phyloP scores from a whole-genome alignment of 192 early-diverging fungal species.

The Haplosporangium gracile region DNA sequence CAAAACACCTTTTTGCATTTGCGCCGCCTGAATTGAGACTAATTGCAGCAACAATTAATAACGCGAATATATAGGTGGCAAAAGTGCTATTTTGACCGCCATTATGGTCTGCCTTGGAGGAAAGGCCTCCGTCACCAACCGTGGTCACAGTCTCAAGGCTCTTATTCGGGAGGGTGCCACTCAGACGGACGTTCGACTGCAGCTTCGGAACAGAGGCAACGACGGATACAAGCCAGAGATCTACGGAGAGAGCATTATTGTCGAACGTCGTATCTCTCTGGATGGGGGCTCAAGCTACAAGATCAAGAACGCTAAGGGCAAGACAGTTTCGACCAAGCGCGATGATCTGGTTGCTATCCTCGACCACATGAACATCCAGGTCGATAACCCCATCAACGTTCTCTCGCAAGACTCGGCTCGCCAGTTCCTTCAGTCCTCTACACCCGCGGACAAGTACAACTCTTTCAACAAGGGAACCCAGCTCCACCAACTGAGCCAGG shows the following conservation, averaged over 20 bases:
- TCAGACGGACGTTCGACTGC: conserved; percentile 76
- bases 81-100: conserved; percentile 94
- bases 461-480: conserved; percentile 93
- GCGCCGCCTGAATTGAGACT: neutral
- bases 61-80: conserved; percentile 74
- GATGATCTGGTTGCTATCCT: conserved; percentile 87
- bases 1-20: neutral
- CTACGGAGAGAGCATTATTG: conserved; percentile 85
- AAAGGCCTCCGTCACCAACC: conserved; percentile 88
- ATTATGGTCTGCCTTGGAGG: conserved; percentile 94
- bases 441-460: conserved; percentile 90
- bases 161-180: conserved; percentile 88
- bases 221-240: conserved; percentile 87
- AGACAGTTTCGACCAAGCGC: conserved; percentile 78
- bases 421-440: conserved; percentile 87
- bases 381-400: conserved; percentile 95
- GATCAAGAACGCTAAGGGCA: conserved; percentile 77
- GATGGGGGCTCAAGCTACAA: conserved; percentile 82
- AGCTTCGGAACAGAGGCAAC: conserved; percentile 84
- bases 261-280: conserved; percentile 82
- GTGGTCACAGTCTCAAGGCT: conserved; percentile 79
- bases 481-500: conserved; percentile 79
- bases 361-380: conserved; percentile 91
- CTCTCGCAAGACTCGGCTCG: conserved; percentile 95
- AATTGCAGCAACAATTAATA: neutral